These are phyloP conservation scores for Puccinia hordei DNA, from an alignment of 1,284 basidiomycete species.

Conservation along the genomic window DNA sequence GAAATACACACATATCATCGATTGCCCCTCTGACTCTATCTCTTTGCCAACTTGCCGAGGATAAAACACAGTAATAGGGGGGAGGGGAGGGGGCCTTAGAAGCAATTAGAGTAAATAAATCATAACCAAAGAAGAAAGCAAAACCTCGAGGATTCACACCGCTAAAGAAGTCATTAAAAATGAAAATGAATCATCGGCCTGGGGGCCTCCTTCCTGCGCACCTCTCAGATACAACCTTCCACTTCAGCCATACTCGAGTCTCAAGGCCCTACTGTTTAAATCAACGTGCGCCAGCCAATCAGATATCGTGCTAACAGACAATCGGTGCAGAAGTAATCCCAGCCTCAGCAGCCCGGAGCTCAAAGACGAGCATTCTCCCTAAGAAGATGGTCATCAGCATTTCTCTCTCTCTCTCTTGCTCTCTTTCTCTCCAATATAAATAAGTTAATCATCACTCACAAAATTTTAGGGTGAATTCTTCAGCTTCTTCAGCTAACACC, in stretches of 20 bases:
- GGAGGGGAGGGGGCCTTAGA: too few species aligned
- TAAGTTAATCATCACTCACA: constrained; percentile 24
- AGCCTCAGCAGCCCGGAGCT: constrained; percentile 46
- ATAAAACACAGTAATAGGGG: too few species aligned
- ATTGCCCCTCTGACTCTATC: background rate
- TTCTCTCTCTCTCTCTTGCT: too few species aligned
- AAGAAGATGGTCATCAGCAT: background rate
- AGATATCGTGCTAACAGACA: background rate
- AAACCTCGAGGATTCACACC: background rate
- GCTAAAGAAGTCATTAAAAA: background rate
- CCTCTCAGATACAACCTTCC: background rate
- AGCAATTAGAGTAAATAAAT: too few species aligned
- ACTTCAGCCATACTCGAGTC: too few species aligned
- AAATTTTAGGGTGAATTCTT: constrained; percentile 41
- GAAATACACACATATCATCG: constrained; percentile 5
- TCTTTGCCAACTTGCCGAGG: too few species aligned
- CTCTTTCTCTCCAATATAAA: background rate
- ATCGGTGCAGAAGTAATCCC: constrained; percentile 26
- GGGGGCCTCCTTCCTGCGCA: background rate
- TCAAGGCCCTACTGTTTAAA: too few species aligned
- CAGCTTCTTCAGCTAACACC: constrained; percentile 51
- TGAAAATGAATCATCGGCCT: background rate
- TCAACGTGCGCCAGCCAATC: background rate
- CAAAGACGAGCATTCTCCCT: constrained; percentile 50
- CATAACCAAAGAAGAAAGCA: background rate